Percentiles rank a stretch among this genome's conserved stretches.
Evolutionary conservation across 192 early-diverging fungal genomes (phyloP).

Genomic region (Geranomyces variabilis): DNA sequence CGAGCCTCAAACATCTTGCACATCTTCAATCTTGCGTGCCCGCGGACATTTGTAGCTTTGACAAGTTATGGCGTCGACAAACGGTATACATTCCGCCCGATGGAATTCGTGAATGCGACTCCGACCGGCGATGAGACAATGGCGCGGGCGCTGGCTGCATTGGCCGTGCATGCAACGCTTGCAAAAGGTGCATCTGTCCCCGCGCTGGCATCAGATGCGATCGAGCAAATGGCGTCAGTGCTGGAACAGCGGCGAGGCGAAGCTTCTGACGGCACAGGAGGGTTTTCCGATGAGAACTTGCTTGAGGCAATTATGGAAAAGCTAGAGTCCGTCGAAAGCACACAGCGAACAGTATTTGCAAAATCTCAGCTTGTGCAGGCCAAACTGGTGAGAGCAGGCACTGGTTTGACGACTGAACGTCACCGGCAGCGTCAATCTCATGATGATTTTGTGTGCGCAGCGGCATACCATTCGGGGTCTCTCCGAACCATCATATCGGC

Average conservation of each 20-base stretch:
- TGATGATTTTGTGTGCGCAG: constrained; percentile 1
- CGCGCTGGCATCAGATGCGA: background rate
- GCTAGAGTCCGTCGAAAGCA: constrained; percentile 7
- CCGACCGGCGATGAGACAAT: constrained; percentile 44
- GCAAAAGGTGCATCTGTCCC: constrained; percentile 13
- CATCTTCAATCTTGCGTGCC: background rate
- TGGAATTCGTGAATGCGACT: constrained; percentile 46
- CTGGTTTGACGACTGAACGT: background rate
- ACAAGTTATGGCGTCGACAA: constrained; percentile 35
- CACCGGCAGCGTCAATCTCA: background rate
- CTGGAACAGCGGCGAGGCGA: background rate
- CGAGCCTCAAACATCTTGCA: background rate
- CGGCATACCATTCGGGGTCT: constrained; percentile 16
- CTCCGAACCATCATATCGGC: constrained; percentile 9
- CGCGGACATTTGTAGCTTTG: constrained; percentile 24
- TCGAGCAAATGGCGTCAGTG: background rate
- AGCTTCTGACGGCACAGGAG: background rate
- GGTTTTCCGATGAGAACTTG: background rate
- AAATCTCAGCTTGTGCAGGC: constrained; percentile 2
- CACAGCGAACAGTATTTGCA: background rate
- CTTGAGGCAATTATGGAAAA: constrained; percentile 4
- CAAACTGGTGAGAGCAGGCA: constrained; percentile 4
- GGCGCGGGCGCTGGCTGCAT: constrained; percentile 30
- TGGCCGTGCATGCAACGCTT: constrained; percentile 24
- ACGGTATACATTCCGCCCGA: constrained; percentile 38